Evolutionary conservation across 257 asterid species (phyloP).

Genomic region (Przewalskia tangutica): DNA sequence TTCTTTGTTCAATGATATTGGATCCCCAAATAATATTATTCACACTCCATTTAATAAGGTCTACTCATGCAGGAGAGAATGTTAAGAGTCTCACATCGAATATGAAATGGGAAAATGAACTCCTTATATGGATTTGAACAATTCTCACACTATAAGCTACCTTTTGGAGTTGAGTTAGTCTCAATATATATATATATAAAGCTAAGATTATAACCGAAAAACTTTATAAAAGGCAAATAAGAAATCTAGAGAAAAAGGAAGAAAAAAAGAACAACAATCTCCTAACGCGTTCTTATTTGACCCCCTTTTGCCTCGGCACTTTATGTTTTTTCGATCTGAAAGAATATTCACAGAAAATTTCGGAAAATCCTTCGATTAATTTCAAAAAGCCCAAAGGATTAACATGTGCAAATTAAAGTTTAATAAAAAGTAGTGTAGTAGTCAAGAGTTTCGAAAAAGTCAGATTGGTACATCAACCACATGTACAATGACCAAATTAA

Average conservation of each 20-base stretch:
- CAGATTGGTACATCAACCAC: background rate
- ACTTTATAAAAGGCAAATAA: constrained; percentile 14
- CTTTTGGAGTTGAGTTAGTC: too few relatives aligned
- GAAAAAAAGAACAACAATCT: constrained; percentile 1
- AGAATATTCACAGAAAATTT: background rate
- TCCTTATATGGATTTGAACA: too few relatives aligned
- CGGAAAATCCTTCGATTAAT: background rate
- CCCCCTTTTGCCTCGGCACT: background rate
- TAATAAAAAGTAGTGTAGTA: background rate
- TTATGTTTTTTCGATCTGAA: background rate
- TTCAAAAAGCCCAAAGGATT: background rate
- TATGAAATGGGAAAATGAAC: too few relatives aligned
- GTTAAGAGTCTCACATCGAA: too few relatives aligned
- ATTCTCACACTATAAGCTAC: too few relatives aligned
- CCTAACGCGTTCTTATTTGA: constrained; percentile 5
- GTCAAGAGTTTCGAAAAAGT: background rate
- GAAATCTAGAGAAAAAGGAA: constrained; percentile 7
- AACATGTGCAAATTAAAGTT: background rate
- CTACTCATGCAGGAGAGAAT: too few relatives aligned
- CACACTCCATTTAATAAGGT: too few relatives aligned
- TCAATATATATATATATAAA: background rate
- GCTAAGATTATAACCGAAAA: constrained; percentile 3
- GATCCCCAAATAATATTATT: too few relatives aligned
- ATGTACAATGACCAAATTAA: background rate
- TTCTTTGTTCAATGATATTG: too few relatives aligned